phyloP scores from a whole-genome alignment of 768 basidiomycete species.

The Strobilomyces dryophilus region DNA sequence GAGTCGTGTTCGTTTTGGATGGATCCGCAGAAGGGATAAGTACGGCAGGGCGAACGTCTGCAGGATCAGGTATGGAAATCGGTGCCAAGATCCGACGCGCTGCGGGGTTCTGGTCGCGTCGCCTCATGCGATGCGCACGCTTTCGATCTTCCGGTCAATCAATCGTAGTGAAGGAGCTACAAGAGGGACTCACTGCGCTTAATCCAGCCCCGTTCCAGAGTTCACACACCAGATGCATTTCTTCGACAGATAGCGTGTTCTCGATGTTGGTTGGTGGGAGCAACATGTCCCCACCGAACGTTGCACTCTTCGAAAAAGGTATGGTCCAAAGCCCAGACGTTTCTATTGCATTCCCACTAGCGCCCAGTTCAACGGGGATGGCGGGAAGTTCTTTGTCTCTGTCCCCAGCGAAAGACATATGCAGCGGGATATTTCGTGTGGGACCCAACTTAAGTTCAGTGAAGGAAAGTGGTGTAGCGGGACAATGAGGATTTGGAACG shows the following conservation, averaged over 20 bases:
- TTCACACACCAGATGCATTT: conserved; percentile 16
- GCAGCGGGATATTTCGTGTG: not conserved
- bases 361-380: conserved; percentile 13
- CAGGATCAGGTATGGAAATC: conserved; percentile 11
- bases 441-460: not conserved
- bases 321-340: not conserved
- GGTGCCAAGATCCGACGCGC: conserved; percentile 6
- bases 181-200: conserved; percentile 14
- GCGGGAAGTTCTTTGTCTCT: conserved; percentile 22
- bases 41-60: not conserved
- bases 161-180: not conserved
- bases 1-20: conserved; percentile 1
- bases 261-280: conserved; percentile 19
- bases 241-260: conserved; percentile 14
- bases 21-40: not conserved
- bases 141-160: conserved; percentile 9
- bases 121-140: conserved; percentile 23
- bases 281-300: not conserved
- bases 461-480: not conserved
- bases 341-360: not conserved
- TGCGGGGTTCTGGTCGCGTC: not conserved
- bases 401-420: conserved; percentile 7
- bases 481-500: not conserved
- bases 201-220: conserved; percentile 27
- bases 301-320: not conserved